phyloP scores from a whole-genome alignment of 352 stramenopile genomes.

The Aphanomyces astaci region DNA sequence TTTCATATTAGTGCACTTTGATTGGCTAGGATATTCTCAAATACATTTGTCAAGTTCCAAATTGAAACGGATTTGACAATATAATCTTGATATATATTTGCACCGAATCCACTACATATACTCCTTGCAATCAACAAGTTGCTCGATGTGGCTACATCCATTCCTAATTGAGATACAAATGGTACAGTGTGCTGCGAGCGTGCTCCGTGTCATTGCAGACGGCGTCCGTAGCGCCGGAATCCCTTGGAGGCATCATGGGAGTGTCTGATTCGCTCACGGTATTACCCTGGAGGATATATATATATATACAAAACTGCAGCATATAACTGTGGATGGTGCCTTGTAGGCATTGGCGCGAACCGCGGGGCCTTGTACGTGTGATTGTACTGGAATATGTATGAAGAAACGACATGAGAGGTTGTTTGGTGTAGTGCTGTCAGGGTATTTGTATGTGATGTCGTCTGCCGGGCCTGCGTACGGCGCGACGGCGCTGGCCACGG shows the following conservation, averaged over 20 bases:
- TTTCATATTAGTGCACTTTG: too few relatives aligned
- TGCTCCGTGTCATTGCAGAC: constrained; percentile 69
- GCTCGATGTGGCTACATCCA: neutral
- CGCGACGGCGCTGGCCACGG: constrained; percentile 46
- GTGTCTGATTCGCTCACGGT: constrained; percentile 74
- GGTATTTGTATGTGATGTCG: constrained; percentile 64
- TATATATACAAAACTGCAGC: neutral
- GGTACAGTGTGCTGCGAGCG: constrained; percentile 59
- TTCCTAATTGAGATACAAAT: constrained; percentile 4
- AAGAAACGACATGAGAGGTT: neutral
- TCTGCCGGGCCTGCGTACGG: constrained; percentile 62
- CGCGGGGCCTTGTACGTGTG: constrained; percentile 54
- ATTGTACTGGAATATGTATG: neutral
- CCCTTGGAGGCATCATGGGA: constrained; percentile 68
- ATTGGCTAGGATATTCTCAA: too few relatives aligned
- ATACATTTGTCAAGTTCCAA: too few relatives aligned
- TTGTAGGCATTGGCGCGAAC: constrained; percentile 65
- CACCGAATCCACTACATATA: too few relatives aligned
- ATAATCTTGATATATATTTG: too few relatives aligned
- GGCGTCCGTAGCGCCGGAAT: constrained; percentile 54
- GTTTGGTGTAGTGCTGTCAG: constrained; percentile 51
- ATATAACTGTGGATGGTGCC: neutral
- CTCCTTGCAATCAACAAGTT: too few relatives aligned
- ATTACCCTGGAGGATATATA: too few relatives aligned
- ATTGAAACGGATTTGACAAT: too few relatives aligned